Base-by-base conservation (phyloP, 306 rosid genomes). In the Arachis hypogaea region DNA sequence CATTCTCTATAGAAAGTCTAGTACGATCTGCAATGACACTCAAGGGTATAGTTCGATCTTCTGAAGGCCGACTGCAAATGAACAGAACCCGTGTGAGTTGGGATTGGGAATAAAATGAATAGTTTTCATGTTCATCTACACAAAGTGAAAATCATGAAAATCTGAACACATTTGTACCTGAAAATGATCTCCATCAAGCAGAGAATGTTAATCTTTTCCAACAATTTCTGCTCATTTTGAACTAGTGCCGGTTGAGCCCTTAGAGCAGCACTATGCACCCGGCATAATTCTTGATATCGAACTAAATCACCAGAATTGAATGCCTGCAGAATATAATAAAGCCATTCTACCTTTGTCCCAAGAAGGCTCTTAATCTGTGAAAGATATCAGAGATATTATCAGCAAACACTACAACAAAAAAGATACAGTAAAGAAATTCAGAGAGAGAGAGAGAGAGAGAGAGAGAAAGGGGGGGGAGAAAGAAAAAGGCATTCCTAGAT, bases 141-240 rank as follows among this genome's bases (percentile, higher is more conserved):
- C 11, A 49, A 69, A 14, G 43, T 69, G 54, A 36, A 47, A 79
- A 38, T 10, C 5, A 59, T 54, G 8, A 73, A 4, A 43, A 77
- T 69, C 65, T 11, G 7, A 50, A 63, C 22, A 72, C 11, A 68
- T 29, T 42, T 51, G 49, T 84, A 89, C 99, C 99, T 95, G 90
- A 95, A 95, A 79, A 95, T 95, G 72, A 95, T 95, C 84, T 92
- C 99, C 98, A 95, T 95, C 87, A 95, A 87, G 84, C 99, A 95
- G 72, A 95, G 95, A 81, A 95, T 95, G 79, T 95, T 95, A 49
- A 95, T 90, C 90, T 95, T 95, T 71, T 95, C 99, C 82, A 92
- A 77, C 68, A 95, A 87, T 81, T 78, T 95, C 81, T 92, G 82
- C 77, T 95, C 99, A 51, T 95, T 95, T 69, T 86, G 96, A 72